Conservation (phyloP, 371 early-diverging fungal genomes). For the Paramicrosporidium saccamoebae region DNA sequence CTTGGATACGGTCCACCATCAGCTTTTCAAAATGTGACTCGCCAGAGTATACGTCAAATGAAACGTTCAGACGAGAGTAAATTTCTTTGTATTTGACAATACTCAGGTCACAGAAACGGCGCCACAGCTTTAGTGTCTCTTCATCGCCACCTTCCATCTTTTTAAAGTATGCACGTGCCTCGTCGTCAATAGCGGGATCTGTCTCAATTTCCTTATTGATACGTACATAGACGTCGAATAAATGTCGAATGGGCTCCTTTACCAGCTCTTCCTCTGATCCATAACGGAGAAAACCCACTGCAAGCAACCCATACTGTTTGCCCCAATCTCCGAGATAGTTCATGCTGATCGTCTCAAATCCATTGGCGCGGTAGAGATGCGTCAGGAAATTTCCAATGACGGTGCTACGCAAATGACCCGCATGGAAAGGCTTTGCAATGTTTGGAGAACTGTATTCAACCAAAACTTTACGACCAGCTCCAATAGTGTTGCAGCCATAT, state of each 20-base stretch:
- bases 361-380: constrained; percentile 47
- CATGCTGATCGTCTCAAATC: constrained; percentile 53
- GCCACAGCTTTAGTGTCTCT: constrained; percentile 52
- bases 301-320: constrained; percentile 93
- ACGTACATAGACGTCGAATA: constrained; percentile 80
- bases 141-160: constrained; percentile 90
- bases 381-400: constrained; percentile 86
- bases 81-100: constrained; percentile 78
- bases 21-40: constrained; percentile 73
- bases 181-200: constrained; percentile 35
- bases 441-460: constrained; percentile 94
- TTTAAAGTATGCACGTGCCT: constrained; percentile 85
- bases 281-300: constrained; percentile 61
- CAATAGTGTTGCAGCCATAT: constrained; percentile 25
- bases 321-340: constrained; percentile 99
- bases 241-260: constrained; percentile 66
- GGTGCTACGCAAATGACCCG: constrained; percentile 93
- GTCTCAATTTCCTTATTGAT: constrained; percentile 44
- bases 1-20: constrained; percentile 34
- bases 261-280: constrained; percentile 39
- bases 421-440: constrained; percentile 99
- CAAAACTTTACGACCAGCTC: constrained; percentile 28
- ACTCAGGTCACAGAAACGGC: constrained; percentile 61
- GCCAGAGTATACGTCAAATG: constrained; percentile 92
- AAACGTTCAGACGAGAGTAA: constrained; percentile 69